A percentile compares a stretch with the other conserved stretches of the same genome.
phyloP scores from a whole-genome alignment of 108 stramenopile species.

The Poteriospumella lacustris region DNA sequence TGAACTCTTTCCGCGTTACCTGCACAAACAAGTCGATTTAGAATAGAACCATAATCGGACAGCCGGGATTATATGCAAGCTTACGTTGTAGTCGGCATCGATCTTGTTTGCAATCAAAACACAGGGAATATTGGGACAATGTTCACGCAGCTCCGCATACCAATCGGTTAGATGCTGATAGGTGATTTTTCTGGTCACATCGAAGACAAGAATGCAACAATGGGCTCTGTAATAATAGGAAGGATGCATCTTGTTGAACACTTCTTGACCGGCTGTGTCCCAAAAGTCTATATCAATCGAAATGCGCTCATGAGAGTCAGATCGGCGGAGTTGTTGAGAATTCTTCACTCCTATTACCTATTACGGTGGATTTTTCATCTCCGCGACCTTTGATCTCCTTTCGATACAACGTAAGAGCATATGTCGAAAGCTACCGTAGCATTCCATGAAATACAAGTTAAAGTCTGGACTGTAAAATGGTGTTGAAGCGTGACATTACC shows the following conservation, averaged over 20 bases:
- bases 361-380: neutral
- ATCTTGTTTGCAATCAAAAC: slow-evolving; percentile 78
- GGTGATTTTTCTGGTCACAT: slow-evolving; percentile 62
- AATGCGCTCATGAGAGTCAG: too few relatives aligned
- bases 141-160: slow-evolving; percentile 62
- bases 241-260: slow-evolving; percentile 72
- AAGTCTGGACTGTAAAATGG: neutral
- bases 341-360: neutral
- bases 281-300: slow-evolving; percentile 57
- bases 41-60: neutral
- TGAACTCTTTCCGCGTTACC: slow-evolving; percentile 73
- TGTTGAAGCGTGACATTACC: neutral
- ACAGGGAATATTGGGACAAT: slow-evolving; percentile 64
- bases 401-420: slow-evolving; percentile 68
- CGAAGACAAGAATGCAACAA: slow-evolving; percentile 69
- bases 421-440: slow-evolving; percentile 61
- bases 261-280: slow-evolving; percentile 82
- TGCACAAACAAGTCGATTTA: slow-evolving; percentile 6
- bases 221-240: slow-evolving; percentile 75
- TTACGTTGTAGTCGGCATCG: slow-evolving; percentile 65
- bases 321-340: too few relatives aligned
- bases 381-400: slow-evolving; percentile 50
- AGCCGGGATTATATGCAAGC: neutral
- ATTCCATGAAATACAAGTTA: neutral
- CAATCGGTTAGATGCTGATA: slow-evolving; percentile 62